A percentile compares a stretch with the other conserved stretches of the same genome.
phyloP scores from a whole-genome alignment of 306 rosid genomes.

The Datisca glomerata region DNA sequence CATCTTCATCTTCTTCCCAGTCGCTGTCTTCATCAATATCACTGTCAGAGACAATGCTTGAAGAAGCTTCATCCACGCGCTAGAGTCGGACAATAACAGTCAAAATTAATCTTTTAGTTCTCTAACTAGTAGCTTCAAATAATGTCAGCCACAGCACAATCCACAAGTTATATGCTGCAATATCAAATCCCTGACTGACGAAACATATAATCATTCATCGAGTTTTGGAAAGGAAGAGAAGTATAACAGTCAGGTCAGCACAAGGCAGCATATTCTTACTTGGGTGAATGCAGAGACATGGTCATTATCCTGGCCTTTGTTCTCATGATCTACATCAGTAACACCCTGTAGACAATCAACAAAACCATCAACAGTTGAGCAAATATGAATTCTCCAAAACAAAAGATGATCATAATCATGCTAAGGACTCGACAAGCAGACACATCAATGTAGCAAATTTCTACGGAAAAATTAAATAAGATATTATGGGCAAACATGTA shows the following conservation, averaged over 20 bases:
- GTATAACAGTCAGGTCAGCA: no score
- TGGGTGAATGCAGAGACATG: slow-evolving; percentile 21
- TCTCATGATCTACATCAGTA: slow-evolving; percentile 33
- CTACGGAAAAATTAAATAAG: no score
- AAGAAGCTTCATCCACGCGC: slow-evolving; percentile 47
- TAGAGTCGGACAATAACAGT: slow-evolving; percentile 21
- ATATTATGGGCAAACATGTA: no score
- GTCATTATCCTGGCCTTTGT: slow-evolving; percentile 22
- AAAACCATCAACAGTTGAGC: slow-evolving; percentile 4
- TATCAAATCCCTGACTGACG: no score
- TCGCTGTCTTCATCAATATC: slow-evolving; percentile 13
- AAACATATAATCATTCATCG: no score
- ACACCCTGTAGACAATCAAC: slow-evolving; percentile 34
- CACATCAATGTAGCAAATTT: no score
- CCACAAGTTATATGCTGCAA: no score
- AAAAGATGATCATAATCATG: neutral
- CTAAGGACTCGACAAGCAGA: no score
- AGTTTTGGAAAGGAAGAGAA: no score
- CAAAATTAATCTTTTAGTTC: neutral
- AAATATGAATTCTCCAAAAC: neutral
- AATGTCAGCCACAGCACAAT: no score
- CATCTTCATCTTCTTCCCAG: slow-evolving; percentile 11
- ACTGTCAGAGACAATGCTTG: slow-evolving; percentile 10
- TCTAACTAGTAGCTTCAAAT: neutral
- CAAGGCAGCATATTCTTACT: slow-evolving; percentile 47